phyloP scores from a whole-genome alignment of 1,284 basidiomycete species.

The Amylostereum chailletii region DNA sequence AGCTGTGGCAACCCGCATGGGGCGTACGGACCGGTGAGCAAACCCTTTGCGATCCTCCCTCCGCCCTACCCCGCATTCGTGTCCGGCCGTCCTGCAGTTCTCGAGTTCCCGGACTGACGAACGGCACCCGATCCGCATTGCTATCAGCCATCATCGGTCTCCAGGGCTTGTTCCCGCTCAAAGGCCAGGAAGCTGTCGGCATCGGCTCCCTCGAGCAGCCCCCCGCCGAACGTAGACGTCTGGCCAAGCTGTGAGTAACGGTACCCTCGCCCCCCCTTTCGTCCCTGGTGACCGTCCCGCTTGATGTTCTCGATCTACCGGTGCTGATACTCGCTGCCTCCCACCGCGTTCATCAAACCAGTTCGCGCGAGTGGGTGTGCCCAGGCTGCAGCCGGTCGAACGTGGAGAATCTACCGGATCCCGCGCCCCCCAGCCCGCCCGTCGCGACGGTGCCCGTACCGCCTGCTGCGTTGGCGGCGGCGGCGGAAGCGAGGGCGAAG shows the following conservation, averaged over 20 bases:
- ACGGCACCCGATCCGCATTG: background rate
- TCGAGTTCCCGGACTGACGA: background rate
- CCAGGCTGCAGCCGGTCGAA: conserved; percentile 68
- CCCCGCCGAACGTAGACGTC: conserved; percentile 66
- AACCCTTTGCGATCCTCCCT: conserved; percentile 4
- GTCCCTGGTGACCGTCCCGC: background rate
- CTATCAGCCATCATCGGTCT: conserved; percentile 76
- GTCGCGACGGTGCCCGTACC: background rate
- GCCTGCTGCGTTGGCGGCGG: background rate
- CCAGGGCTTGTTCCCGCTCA: conserved; percentile 86
- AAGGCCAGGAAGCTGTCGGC: conserved; percentile 83
- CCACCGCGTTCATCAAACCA: conserved; percentile 23
- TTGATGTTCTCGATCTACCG: background rate
- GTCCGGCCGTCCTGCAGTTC: background rate
- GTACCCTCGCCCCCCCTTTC: background rate
- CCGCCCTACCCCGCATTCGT: conserved; percentile 5
- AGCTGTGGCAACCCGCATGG: conserved; percentile 97
- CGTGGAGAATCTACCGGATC: conserved; percentile 63
- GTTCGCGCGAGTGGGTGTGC: conserved; percentile 79
- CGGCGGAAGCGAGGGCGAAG: background rate
- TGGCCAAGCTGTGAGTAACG: conserved; percentile 65
- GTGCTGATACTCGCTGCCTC: background rate
- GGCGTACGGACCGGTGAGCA: conserved; percentile 82
- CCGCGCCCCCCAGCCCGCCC: conserved; percentile 16
- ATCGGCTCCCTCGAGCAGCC: conserved; percentile 86